Evolutionary conservation across 192 early-diverging fungal species (phyloP), one percentile per base, ranked within the genome.

Genomic region (Martensiomyces pterosporus): DNA sequence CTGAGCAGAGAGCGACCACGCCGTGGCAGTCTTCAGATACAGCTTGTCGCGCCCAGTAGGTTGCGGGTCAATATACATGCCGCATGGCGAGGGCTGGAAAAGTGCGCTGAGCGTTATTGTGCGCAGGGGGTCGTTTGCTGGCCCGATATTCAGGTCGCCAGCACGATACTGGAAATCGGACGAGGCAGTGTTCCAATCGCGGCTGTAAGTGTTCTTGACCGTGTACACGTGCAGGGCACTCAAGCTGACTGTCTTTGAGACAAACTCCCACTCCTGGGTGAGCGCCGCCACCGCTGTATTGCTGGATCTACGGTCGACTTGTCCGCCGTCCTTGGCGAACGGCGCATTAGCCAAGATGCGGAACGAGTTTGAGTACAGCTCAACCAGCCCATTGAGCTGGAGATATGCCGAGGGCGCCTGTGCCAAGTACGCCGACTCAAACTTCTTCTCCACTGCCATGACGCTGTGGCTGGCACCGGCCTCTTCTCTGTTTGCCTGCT

Each of bases 141-240:
- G 73, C 10, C 73, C 73, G 13, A 75, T 60, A 18, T 64, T 67
- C 18, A 68, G 65, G 25, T 68, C 73, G 24, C 65, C 65, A 12
- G 53, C 42, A 38, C 61, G 57, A 22, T 53, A 68, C 45, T 43
- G 40, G 32, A 67, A 67, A 27, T 67, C 61, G 13, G 65, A 25
- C 19, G 52, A 47, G 0, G 32, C 18, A 2, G 56, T 32, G 46
- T 64, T 64, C 73, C 73, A 75, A 16, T 60, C 65, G 14, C 68
- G 53, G 44, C 45, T 49, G 27, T 72, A 72, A 9, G 57, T 60
- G 62, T 64, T 72, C 24, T 60, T 72, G 49, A 65, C 45, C n/a
- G 49, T 56, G 40, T 72, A 72, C 3, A 34, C 49, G 38, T 72
- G 68, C 40, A 72, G 29, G 5, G 68, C 68, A 1, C 61, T 57